Percentiles rank a stretch among this genome's conserved stretches.
These are phyloP conservation scores for Metschnikowia dekortorum DNA, from an alignment of 805 yeast species.

Conservation along the genomic window DNA sequence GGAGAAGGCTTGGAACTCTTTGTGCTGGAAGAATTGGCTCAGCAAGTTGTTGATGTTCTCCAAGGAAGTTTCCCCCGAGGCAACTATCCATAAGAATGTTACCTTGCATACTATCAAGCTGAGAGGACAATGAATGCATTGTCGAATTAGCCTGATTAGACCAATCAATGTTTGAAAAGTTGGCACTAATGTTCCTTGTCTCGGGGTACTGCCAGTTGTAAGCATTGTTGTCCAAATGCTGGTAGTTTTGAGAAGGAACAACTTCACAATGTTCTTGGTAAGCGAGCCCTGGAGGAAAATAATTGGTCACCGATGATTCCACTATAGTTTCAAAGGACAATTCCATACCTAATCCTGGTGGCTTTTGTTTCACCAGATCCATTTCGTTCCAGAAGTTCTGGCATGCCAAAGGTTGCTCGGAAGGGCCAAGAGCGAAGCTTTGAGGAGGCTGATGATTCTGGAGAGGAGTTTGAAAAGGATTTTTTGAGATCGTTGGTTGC, in stretches of 20 bases:
- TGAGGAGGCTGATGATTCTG: neutral
- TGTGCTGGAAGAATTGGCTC: neutral
- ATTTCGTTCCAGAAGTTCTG: neutral
- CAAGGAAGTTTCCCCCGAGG: neutral
- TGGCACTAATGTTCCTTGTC: neutral
- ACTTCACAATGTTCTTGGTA: neutral
- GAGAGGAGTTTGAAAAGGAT: neutral
- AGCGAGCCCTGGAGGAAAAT: neutral
- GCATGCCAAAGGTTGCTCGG: neutral
- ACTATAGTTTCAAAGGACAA: neutral
- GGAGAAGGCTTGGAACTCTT: neutral
- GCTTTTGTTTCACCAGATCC: neutral
- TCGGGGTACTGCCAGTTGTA: neutral
- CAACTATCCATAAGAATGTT: neutral
- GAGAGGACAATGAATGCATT: neutral
- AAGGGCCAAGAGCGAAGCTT: neutral
- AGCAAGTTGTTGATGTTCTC: neutral
- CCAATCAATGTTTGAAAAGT: neutral
- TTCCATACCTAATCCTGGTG: neutral
- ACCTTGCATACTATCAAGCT: too few species aligned
- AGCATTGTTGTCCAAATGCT: neutral
- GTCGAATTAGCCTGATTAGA: neutral
- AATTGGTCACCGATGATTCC: neutral
- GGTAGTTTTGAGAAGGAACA: neutral
- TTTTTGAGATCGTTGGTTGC: neutral